Evolutionary conservation across 192 early-diverging fungal genomes (phyloP), one percentile per base, ranked within the genome.

Genomic region (Coemansia sp.): DNA sequence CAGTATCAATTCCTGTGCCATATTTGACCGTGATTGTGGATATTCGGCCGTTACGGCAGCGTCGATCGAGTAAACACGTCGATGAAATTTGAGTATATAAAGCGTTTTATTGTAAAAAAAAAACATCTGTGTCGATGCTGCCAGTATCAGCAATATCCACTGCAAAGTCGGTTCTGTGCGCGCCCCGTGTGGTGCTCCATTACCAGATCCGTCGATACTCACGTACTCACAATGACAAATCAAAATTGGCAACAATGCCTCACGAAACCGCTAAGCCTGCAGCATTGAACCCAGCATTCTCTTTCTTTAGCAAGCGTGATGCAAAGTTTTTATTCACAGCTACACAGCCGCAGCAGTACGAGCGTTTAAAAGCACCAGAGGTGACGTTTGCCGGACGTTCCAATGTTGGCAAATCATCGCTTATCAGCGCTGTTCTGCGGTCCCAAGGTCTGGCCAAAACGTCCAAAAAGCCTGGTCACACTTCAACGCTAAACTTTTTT

Each of bases 401-500:
- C 21, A 81, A 81, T 34, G 80, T 81, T 7, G 80, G 80, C 44
- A 81, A 81, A 45, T 81, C 80, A 0, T 73, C 80, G 1, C 48
- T 81, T 19, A 70, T 81, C 40, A 73, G 64, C 40, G 71, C 73
- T 2, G 61, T 81, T 9, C 55, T 81, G 15, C 53, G 65, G 37
- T 70, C 69, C 0, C 40, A 58, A 3, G 18, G 33, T 8, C 63
- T 81, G 13, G 80, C 71, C 12, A 73, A 71, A 30, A 81, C 80
- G 9, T 81, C 80, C 5, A 81, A 65, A 34, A 69, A 62, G 15
- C 80, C 80, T 2, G 80, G 79, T 6, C 73, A 73, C 40, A 81
- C 69, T 0, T 66, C 69, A n/a, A 40, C 66, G 8, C 59, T 73
- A 15, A 73, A 73, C 45, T 77, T 81, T 33, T 81, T 69, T 41